Percentiles rank a stretch among this genome's conserved stretches.
Evolutionary conservation across 1,139 yeast genomes (phyloP).

Genomic region (Wickerhamomyces sp.): DNA sequence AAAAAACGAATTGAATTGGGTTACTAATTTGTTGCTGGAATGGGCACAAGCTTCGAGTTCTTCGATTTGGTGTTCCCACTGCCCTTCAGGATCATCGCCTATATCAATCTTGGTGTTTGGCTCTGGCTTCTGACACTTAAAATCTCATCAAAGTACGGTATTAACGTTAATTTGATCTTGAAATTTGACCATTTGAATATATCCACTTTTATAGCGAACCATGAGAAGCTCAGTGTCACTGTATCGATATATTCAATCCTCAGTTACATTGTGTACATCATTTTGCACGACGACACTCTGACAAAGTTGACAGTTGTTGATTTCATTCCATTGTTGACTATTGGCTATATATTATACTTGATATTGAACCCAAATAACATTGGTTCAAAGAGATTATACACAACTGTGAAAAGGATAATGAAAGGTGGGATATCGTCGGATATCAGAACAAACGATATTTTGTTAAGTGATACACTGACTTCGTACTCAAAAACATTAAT

Average conservation of each 20-base stretch:
- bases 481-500: slow-evolving; percentile 74
- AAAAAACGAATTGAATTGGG: no score
- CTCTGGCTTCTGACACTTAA: slow-evolving; percentile 43
- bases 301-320: slow-evolving; percentile 14
- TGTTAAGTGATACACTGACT: slow-evolving; percentile 76
- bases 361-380: slow-evolving; percentile 18
- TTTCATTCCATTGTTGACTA: slow-evolving; percentile 32
- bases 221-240: slow-evolving; percentile 22
- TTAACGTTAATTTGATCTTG: slow-evolving; percentile 38
- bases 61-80: slow-evolving; percentile 40
- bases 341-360: slow-evolving; percentile 25
- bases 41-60: background rate
- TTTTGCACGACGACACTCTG: slow-evolving; percentile 6
- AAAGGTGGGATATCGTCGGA: slow-evolving; percentile 52
- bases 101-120: slow-evolving; percentile 44
- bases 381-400: slow-evolving; percentile 42
- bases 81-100: slow-evolving; percentile 43
- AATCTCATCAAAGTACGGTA: slow-evolving; percentile 31
- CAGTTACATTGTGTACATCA: slow-evolving; percentile 24
- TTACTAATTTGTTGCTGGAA: no score
- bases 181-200: slow-evolving; percentile 24
- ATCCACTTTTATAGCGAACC: slow-evolving; percentile 19
- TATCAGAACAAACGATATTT: slow-evolving; percentile 71
- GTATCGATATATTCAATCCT: slow-evolving; percentile 26
- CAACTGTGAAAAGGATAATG: slow-evolving; percentile 50